Evolutionary conservation across 1,284 basidiomycete species (phyloP), one percentile per base, ranked within the genome.

Genomic region (Naganishia sp.): DNA sequence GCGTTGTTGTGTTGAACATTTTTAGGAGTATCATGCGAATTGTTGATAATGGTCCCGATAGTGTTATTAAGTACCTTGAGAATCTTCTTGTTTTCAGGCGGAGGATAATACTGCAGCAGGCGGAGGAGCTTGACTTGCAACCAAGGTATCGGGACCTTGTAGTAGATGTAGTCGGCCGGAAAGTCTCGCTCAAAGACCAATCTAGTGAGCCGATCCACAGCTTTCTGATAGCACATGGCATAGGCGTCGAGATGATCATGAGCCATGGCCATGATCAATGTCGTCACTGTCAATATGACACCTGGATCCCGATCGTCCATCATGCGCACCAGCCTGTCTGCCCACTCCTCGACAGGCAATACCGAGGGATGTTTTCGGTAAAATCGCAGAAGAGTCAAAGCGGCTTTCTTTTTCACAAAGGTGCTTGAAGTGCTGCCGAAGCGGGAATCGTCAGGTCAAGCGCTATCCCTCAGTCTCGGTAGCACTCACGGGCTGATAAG

Each of bases 1-100:
- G 95, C 96, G 73, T 99, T 99, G 78, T 96, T 97, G 77, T 99
- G 96, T 76, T 99, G 96, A 15, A 98, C 90, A 73, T 98, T 98
- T 72, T 74, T 86, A 16, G 92, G 90, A 16, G 90, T 89, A 74
- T 96, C 94, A 33, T 92, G 89, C n/a, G 92, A 92, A 78, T 92
- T 93, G 73, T 89, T 89, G 85, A 99, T 91, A 74, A 94, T 89
- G 3, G 89, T 89, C 74, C 94, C 89, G 44, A 99, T 82, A 23
- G 97, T 90, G 65, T 90, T 86, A 72, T 93, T 86, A 64, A 99
- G 82, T 42, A 89, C 88, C 16, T 84, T 84, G 31, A 86, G 85
- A 68, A 96, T 82, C 13, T 90, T 87, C 0, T 87, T 84, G 76
- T 98, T 94, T 75, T 94, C 93, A 71, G 93, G 89, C 3, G 94